These are phyloP conservation scores for Oxyria digyna DNA, from an alignment of 148 eudicot species.

Conservation along the genomic window DNA sequence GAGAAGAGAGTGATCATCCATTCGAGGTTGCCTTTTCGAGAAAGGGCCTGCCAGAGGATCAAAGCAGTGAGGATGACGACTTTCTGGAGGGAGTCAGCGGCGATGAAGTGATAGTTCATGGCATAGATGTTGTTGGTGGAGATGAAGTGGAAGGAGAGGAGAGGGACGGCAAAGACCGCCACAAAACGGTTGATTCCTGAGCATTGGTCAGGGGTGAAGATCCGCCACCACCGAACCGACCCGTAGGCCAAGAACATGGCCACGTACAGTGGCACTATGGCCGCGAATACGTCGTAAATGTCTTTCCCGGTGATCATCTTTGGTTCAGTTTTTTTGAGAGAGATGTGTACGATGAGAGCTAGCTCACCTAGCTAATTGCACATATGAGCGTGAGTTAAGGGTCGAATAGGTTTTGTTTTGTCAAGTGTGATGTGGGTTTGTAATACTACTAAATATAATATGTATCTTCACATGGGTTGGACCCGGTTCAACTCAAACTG, in stretches of 20 bases:
- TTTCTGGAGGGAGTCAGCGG: conserved; percentile 78
- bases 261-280: conserved; percentile 69
- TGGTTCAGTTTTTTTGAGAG: too few species aligned
- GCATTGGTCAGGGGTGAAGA: conserved; percentile 96
- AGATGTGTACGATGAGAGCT: too few species aligned
- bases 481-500: background rate
- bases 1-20: conserved; percentile 95
- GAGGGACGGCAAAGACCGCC: conserved; percentile 83
- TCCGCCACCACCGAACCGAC: conserved; percentile 94
- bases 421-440: too few species aligned
- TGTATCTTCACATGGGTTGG: background rate
- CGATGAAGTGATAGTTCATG: conserved; percentile 89
- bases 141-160: conserved; percentile 89
- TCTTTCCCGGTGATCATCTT: conserved; percentile 80
- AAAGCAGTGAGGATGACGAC: conserved; percentile 53
- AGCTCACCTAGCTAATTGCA: too few species aligned
- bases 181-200: conserved; percentile 96
- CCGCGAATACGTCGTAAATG: conserved; percentile 83
- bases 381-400: too few species aligned
- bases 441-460: too few species aligned
- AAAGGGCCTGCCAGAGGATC: conserved; percentile 47
- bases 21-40: conserved; percentile 55
- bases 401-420: too few species aligned
- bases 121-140: conserved; percentile 71
- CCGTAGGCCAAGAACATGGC: conserved; percentile 96